phyloP scores from a whole-genome alignment of 2,329 filamentous ascomycete genomes.

The Boeremia exigua region DNA sequence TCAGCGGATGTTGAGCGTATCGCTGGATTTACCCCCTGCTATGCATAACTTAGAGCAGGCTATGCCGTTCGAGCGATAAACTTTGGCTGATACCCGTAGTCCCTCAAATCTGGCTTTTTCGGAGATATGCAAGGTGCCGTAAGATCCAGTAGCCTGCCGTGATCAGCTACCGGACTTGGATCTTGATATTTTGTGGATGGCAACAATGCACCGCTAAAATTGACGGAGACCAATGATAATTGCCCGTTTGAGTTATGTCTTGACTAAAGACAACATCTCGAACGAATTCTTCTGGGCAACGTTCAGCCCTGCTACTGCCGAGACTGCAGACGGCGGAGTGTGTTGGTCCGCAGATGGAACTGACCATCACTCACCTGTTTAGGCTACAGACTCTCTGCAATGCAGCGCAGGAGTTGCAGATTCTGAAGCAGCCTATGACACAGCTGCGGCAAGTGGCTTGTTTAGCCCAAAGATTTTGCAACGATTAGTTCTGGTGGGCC shows the following conservation, averaged over 20 bases:
- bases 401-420: constrained; percentile 1
- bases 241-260: neutral
- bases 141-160: neutral
- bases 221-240: neutral
- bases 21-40: constrained; percentile 1
- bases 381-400: constrained; percentile 8
- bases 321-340: neutral
- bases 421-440: constrained; percentile 20
- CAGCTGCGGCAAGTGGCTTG: constrained; percentile 24
- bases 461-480: constrained; percentile 24
- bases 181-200: constrained; percentile 1
- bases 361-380: neutral
- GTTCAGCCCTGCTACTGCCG: constrained; percentile 1
- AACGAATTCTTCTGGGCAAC: neutral
- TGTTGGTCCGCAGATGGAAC: neutral
- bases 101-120: neutral
- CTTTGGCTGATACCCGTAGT: neutral
- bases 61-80: constrained; percentile 1
- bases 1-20: constrained; percentile 14
- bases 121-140: constrained; percentile 5
- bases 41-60: neutral
- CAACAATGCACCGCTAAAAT: neutral
- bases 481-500: constrained; percentile 20
- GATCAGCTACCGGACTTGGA: constrained; percentile 10
- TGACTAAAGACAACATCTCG: constrained; percentile 3